Percentiles rank a stretch among this genome's conserved stretches.
These are phyloP conservation scores for Cyberlindnera xylosilytica DNA, from an alignment of 805 yeast genomes.

Conservation along the genomic window DNA sequence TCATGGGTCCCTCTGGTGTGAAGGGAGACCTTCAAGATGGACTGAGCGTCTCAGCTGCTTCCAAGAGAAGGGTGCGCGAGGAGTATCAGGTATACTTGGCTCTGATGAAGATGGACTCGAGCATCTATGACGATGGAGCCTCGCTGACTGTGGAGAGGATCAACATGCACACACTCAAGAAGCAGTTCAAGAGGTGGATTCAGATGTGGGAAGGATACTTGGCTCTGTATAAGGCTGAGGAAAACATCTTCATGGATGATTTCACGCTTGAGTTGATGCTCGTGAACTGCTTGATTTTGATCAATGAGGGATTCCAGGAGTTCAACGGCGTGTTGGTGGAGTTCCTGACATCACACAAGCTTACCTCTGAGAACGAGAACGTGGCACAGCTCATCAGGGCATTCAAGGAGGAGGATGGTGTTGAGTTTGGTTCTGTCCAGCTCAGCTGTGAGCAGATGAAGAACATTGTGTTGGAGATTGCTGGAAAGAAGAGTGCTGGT, in stretches of 20 bases:
- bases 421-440: neutral
- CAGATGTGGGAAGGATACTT: conserved; percentile 9
- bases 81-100: conserved; percentile 4
- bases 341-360: conserved; percentile 6
- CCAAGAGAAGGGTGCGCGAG: conserved; percentile 5
- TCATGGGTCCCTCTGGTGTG: conserved; percentile 7
- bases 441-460: conserved; percentile 11
- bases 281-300: conserved; percentile 13
- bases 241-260: conserved; percentile 15
- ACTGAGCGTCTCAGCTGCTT: neutral
- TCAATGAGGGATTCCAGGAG: conserved; percentile 16
- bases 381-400: conserved; percentile 3
- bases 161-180: conserved; percentile 4
- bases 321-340: conserved; percentile 12
- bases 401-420: conserved; percentile 2
- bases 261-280: conserved; percentile 15
- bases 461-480: conserved; percentile 2
- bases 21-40: too few relatives aligned
- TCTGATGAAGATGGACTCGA: conserved; percentile 8
- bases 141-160: conserved; percentile 7
- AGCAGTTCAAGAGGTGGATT: conserved; percentile 11
- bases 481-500: conserved; percentile 5
- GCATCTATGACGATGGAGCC: conserved; percentile 7
- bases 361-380: conserved; percentile 7
- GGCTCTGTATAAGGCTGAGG: neutral